These are phyloP conservation scores for Omphalea diandra DNA, from an alignment of 441 rosid species.

Conservation along the genomic window DNA sequence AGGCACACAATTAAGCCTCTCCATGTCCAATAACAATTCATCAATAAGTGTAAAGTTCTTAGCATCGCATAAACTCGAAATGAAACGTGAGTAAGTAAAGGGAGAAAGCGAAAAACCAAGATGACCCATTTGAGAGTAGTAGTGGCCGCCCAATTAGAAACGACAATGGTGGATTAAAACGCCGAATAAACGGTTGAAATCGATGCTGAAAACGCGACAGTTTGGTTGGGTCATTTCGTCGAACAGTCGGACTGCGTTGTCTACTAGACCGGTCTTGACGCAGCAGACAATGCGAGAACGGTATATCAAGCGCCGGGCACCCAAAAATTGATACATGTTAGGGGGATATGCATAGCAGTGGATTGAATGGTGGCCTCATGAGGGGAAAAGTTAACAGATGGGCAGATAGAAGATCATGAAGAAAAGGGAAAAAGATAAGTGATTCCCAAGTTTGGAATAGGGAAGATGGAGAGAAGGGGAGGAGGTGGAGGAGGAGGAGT, in stretches of 20 bases:
- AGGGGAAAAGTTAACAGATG: constrained; percentile 4
- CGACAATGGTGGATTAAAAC: constrained; percentile 59
- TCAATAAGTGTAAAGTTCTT: constrained; percentile 57
- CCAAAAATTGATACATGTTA: constrained; percentile 86
- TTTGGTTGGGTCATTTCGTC: constrained; percentile 83
- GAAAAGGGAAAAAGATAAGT: too few species aligned
- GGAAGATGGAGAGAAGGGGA: neutral
- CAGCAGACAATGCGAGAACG: constrained; percentile 60
- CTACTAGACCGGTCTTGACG: constrained; percentile 72
- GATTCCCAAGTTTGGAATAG: neutral
- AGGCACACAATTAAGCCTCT: constrained; percentile 52
- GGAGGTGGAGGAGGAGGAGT: neutral
- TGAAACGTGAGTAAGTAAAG: constrained; percentile 88
- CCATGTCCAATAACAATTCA: constrained; percentile 65
- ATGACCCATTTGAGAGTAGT: constrained; percentile 58
- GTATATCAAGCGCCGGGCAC: constrained; percentile 79
- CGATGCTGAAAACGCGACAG: constrained; percentile 66
- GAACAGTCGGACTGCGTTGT: constrained; percentile 76
- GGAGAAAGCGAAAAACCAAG: constrained; percentile 71
- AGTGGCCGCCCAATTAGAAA: constrained; percentile 54
- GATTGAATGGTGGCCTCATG: constrained; percentile 15
- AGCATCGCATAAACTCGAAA: constrained; percentile 70
- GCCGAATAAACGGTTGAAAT: constrained; percentile 86
- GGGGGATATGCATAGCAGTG: constrained; percentile 55
- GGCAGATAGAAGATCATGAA: neutral